Base-by-base conservation (phyloP, 441 rosid species). In the Bocquillonia castaneifolia region DNA sequence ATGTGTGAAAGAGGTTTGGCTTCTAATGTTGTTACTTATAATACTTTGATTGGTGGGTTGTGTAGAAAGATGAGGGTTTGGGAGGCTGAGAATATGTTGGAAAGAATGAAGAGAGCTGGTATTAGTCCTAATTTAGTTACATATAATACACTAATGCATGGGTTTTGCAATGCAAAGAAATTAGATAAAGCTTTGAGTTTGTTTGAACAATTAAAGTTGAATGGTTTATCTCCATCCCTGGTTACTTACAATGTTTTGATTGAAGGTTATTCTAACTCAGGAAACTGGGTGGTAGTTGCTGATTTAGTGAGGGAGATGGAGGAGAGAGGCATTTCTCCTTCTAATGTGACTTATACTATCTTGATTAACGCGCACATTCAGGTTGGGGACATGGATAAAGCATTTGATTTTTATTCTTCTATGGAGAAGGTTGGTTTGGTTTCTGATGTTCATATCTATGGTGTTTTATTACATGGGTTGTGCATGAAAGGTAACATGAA, bases 241-340 rank as follows among this genome's bases (percentile, higher is more conserved):
- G 77, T 90, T n/a, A 83, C 96, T 10, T 88, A 85, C 29, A 90
- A 92, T 70, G 72, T 71, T 68, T 80, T 89, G 12, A 74, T 88
- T 64, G 70, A 79, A 5, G 87, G 95, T 20, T 84, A 76, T 68
- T 80, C 82, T 68, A 86, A 67, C 36, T 79, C 79, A 14, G 80
- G 84, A 66, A 78, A 85, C 63, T 72, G 75, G 22, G 67, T 57
- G 22, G 47, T 64, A 55, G 89, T 84, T 40, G 70, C 76, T 52
- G 72, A 77, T 61, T 72, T 92, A 59, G 84, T 84, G 50, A 83
- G 77, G 82, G 90, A 92, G 79, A 90, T 92, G 95, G 89, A 83
- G 77, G 95, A 85, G 64, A 86, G 95, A 83, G 87, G 86, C 44
- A 72, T 90, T 39, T 75, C 76, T 56, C 87, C 96, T 55, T 86